Percentiles rank a stretch among this genome's conserved stretches.
Evolutionary conservation across 495 filamentous ascomycete species (phyloP).

Genomic region (Jackrogersella minutella): DNA sequence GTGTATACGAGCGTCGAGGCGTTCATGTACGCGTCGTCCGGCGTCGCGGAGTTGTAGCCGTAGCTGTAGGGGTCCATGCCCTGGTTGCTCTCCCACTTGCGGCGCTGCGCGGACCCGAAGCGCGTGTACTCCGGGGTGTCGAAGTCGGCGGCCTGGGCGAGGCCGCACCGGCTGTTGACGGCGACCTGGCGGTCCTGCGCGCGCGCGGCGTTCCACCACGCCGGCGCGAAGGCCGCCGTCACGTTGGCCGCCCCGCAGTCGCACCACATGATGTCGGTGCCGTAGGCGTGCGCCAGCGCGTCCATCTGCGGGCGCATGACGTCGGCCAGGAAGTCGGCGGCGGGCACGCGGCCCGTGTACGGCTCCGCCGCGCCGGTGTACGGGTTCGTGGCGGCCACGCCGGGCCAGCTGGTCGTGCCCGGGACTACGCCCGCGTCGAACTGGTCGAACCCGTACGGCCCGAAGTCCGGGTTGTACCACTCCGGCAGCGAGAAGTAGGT

Average conservation of each 20-base stretch:
- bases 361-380: constrained; percentile 56
- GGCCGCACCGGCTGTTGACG: constrained; percentile 62
- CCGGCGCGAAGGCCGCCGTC: constrained; percentile 56
- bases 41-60: constrained; percentile 63
- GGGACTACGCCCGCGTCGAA: neutral
- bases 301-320: constrained; percentile 62
- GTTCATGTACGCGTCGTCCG: constrained; percentile 58
- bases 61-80: constrained; percentile 66
- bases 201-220: constrained; percentile 56
- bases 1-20: constrained; percentile 53
- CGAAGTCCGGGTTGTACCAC: constrained; percentile 65
- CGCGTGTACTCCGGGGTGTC: constrained; percentile 61
- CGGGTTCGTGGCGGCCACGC: constrained; percentile 56
- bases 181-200: constrained; percentile 54
- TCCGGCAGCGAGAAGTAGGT: constrained; percentile 65
- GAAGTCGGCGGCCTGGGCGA: constrained; percentile 55
- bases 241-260: constrained; percentile 61
- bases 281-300: constrained; percentile 53
- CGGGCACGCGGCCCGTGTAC: constrained; percentile 57
- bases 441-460: constrained; percentile 50
- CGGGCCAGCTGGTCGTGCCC: constrained; percentile 39
- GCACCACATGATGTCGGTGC: constrained; percentile 67
- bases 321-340: constrained; percentile 58
- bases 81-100: constrained; percentile 64
- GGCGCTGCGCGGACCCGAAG: constrained; percentile 55